A percentile compares a stretch with the other conserved stretches of the same genome.
These are phyloP conservation scores for Nitzschia inconspicua DNA, from an alignment of 108 stramenopile genomes.

Conservation along the genomic window DNA sequence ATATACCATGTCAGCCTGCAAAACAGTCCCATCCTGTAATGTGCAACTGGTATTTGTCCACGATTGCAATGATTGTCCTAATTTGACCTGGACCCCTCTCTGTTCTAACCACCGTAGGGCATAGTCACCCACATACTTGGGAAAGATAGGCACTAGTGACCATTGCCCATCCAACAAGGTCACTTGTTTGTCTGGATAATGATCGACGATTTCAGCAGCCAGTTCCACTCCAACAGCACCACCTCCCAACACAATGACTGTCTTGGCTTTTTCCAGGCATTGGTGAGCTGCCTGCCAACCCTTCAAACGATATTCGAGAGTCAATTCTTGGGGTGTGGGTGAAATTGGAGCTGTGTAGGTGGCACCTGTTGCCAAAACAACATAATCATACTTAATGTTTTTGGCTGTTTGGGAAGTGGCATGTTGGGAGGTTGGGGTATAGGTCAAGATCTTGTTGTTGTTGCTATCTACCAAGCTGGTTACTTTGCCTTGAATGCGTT, in stretches of 20 bases:
- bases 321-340: not conserved
- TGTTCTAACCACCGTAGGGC: slow-evolving; percentile 1
- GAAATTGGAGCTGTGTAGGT: slow-evolving; percentile 19
- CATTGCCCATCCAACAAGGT: slow-evolving; percentile 13
- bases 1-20: slow-evolving; percentile 25
- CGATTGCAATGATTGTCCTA: slow-evolving; percentile 10
- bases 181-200: slow-evolving; percentile 8
- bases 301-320: not conserved
- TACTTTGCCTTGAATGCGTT: too few relatives aligned
- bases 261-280: not conserved
- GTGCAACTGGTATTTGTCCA: slow-evolving; percentile 24
- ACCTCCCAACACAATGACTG: slow-evolving; percentile 20
- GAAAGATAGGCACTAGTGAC: slow-evolving; percentile 18
- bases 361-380: slow-evolving; percentile 29
- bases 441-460: slow-evolving; percentile 20
- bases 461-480: too few relatives aligned
- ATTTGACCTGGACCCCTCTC: slow-evolving; percentile 1
- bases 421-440: not conserved
- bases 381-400: slow-evolving; percentile 19
- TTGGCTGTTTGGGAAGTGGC: not conserved
- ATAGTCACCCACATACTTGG: slow-evolving; percentile 2
- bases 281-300: slow-evolving; percentile 10
- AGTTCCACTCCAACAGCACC: slow-evolving; percentile 33
- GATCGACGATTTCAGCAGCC: slow-evolving; percentile 29
- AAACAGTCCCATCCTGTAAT: slow-evolving; percentile 20